Evolutionary conservation across 768 basidiomycete species (phyloP).

Genomic region (Suillus discolor): DNA sequence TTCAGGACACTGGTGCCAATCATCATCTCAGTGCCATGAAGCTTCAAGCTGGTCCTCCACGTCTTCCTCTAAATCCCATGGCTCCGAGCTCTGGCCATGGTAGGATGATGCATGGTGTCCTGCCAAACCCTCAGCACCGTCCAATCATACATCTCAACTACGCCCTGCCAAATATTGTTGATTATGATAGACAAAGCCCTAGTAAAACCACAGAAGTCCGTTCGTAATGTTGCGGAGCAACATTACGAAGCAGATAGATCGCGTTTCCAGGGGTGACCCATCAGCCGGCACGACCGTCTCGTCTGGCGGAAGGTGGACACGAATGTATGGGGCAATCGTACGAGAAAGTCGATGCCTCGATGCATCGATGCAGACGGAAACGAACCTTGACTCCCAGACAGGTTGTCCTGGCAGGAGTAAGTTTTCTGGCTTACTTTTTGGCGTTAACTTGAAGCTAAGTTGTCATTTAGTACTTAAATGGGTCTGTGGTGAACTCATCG

Average conservation of each 20-base stretch:
- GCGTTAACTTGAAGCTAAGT: conserved; percentile 17
- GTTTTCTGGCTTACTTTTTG: conserved; percentile 33
- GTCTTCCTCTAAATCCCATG: conserved; percentile 32
- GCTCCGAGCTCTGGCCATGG: conserved; percentile 24
- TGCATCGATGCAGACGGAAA: conserved; percentile 67
- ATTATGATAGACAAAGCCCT: conserved; percentile 39
- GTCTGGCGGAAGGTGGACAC: conserved; percentile 81
- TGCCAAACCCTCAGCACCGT: conserved; percentile 22
- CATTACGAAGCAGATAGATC: conserved; percentile 75
- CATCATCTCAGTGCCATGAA: conserved; percentile 3
- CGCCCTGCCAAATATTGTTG: conserved; percentile 24
- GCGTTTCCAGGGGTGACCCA: conserved; percentile 61
- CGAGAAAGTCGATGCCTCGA: conserved; percentile 83
- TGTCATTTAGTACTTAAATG: conserved; percentile 81
- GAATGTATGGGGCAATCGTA: conserved; percentile 90
- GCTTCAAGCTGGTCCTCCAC: conserved; percentile 11
- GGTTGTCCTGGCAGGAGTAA: conserved; percentile 62
- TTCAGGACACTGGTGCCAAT: conserved; percentile 52
- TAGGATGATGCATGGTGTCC: conserved; percentile 12
- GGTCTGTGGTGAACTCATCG: conserved; percentile 97
- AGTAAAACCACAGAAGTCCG: conserved; percentile 81
- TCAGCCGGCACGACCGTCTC: conserved; percentile 47
- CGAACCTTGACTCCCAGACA: conserved; percentile 61
- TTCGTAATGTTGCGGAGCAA: conserved; percentile 88
- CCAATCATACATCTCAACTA: conserved; percentile 17